Evolutionary conservation across 768 basidiomycete genomes (phyloP).

Genomic region (Glaciozyma martinii): DNA sequence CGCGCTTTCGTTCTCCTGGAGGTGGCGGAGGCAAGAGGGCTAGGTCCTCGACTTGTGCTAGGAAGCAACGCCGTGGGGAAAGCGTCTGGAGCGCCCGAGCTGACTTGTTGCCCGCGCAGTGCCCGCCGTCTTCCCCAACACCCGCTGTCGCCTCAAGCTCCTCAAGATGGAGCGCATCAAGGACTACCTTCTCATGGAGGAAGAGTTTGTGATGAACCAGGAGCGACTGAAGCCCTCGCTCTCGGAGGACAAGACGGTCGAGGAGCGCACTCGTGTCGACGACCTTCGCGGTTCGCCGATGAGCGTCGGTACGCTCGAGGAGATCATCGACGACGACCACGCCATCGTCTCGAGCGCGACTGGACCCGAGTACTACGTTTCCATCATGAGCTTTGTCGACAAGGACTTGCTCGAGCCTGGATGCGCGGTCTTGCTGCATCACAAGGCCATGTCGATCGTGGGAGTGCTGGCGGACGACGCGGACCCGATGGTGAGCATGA

Average conservation of each 20-base stretch:
- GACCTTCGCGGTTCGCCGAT: slow-evolving; percentile 90
- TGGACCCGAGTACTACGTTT: slow-evolving; percentile 92
- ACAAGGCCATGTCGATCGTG: slow-evolving; percentile 89
- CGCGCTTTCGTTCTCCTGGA: background rate
- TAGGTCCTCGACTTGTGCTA: background rate
- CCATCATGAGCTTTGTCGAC: slow-evolving; percentile 96
- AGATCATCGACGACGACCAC: slow-evolving; percentile 92
- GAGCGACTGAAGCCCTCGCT: slow-evolving; percentile 80
- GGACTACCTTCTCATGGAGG: slow-evolving; percentile 89
- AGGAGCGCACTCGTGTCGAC: slow-evolving; percentile 87
- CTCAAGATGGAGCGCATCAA: slow-evolving; percentile 97
- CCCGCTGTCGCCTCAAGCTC: slow-evolving; percentile 86
- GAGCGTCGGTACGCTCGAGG: slow-evolving; percentile 97
- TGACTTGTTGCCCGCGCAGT: slow-evolving; percentile 41
- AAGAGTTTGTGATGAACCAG: slow-evolving; percentile 88
- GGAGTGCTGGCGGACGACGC: slow-evolving; percentile 92
- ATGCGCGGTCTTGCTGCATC: slow-evolving; percentile 86
- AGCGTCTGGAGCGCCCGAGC: background rate
- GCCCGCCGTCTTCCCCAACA: slow-evolving; percentile 85
- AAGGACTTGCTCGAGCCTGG: slow-evolving; percentile 95
- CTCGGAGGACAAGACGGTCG: slow-evolving; percentile 85
- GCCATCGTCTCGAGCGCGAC: slow-evolving; percentile 94
- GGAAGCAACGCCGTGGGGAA: background rate
- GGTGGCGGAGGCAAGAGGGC: background rate
- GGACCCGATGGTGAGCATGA: slow-evolving; percentile 92